Conservation (phyloP, 495 filamentous ascomycete species). For the Penicillium tannophilum region DNA sequence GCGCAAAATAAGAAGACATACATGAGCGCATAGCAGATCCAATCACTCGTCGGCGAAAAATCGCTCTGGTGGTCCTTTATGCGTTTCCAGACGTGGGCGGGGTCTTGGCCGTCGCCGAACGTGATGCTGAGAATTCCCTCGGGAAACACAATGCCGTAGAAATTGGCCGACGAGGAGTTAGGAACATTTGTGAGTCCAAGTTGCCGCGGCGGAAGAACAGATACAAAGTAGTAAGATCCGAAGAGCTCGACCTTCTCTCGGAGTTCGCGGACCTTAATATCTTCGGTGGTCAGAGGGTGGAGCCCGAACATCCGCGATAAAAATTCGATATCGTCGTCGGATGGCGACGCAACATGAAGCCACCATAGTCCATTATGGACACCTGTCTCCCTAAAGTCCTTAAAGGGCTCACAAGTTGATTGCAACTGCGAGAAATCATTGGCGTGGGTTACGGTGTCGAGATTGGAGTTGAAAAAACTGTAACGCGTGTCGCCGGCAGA, state of each 20-base stretch:
- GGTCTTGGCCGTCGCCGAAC: slow-evolving; percentile 75
- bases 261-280: slow-evolving; percentile 86
- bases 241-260: slow-evolving; percentile 96
- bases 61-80: slow-evolving; percentile 86
- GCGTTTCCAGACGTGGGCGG: slow-evolving; percentile 76
- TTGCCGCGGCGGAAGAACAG: slow-evolving; percentile 80
- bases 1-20: slow-evolving; percentile 41
- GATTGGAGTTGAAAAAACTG: slow-evolving; percentile 6
- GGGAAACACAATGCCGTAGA: slow-evolving; percentile 90
- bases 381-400: slow-evolving; percentile 36
- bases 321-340: slow-evolving; percentile 77
- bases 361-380: slow-evolving; percentile 75
- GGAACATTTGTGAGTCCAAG: slow-evolving; percentile 65
- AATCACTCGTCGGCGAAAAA: slow-evolving; percentile 82
- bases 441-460: slow-evolving; percentile 1
- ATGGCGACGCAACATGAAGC: slow-evolving; percentile 83
- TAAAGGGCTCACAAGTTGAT: slow-evolving; percentile 5
- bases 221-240: slow-evolving; percentile 88
- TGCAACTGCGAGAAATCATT: background rate
- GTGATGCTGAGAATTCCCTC: slow-evolving; percentile 87
- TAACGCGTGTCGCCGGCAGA: slow-evolving; percentile 1
- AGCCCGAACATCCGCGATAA: slow-evolving; percentile 83
- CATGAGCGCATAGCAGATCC: slow-evolving; percentile 97
- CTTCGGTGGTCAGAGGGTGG: slow-evolving; percentile 87
- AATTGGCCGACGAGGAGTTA: slow-evolving; percentile 75